phyloP scores from a whole-genome alignment of 2,329 filamentous ascomycete species.

The Amylocarpus encephaloides region DNA sequence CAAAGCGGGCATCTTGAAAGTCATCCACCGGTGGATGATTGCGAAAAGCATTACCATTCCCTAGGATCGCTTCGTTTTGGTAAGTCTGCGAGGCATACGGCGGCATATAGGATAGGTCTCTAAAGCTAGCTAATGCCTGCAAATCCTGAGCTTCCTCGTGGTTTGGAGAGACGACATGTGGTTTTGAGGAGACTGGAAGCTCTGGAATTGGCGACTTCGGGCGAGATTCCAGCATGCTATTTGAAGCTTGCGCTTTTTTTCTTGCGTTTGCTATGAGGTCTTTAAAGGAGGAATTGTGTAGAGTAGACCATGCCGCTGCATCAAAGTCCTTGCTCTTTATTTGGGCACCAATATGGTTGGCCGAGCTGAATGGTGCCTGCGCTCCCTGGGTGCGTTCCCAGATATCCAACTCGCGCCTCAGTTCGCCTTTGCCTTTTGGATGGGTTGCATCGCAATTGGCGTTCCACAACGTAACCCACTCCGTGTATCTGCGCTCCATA shows the following conservation, averaged over 20 bases:
- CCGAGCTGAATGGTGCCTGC: conserved; percentile 40
- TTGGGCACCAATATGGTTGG: conserved; percentile 37
- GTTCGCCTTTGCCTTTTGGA: conserved; percentile 62
- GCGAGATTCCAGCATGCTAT: neutral
- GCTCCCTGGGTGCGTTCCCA: conserved; percentile 84
- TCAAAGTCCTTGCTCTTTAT: conserved; percentile 90
- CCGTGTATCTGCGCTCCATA: conserved; percentile 74
- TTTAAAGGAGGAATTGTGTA: conserved; percentile 69
- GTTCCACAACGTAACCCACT: conserved; percentile 96
- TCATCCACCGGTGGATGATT: no score
- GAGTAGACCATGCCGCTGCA: conserved; percentile 64
- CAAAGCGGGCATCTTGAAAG: no score
- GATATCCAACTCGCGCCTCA: conserved; percentile 71
- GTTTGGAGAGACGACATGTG: neutral
- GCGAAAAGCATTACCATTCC: no score
- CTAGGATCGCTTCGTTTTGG: no score
- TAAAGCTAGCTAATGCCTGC: no score
- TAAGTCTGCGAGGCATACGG: neutral
- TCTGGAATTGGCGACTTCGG: conserved; percentile 2
- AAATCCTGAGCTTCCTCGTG: neutral
- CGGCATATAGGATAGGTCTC: neutral
- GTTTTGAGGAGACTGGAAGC: neutral
- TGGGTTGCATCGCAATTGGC: conserved; percentile 83
- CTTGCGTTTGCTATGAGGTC: conserved; percentile 72
- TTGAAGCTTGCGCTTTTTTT: conserved; percentile 33